phyloP scores from a whole-genome alignment of 345 rosid genomes.

The Moricandia moricandioides region DNA sequence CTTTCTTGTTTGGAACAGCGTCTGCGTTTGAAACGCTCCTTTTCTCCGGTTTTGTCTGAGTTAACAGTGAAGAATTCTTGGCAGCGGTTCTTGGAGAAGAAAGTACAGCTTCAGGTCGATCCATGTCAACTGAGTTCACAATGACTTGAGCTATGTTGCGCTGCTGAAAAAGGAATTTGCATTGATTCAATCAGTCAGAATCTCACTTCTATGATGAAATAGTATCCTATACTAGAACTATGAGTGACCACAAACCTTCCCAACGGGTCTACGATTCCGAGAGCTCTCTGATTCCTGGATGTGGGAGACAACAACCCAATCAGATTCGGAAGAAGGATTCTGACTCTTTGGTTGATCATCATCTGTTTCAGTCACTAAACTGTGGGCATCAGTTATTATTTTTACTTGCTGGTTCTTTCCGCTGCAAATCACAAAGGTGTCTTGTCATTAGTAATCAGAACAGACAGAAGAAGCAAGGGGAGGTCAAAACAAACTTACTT shows the following conservation, averaged over 20 bases:
- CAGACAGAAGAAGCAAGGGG: conserved; percentile 7
- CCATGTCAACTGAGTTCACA: conserved; percentile 41
- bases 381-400: conserved; percentile 41
- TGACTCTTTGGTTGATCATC: conserved; percentile 47
- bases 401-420: conserved; percentile 54
- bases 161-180: conserved; percentile 21
- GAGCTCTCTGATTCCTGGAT: conserved; percentile 38
- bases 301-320: conserved; percentile 48
- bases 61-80: conserved; percentile 34
- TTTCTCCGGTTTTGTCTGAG: conserved; percentile 48
- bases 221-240: not conserved
- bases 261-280: conserved; percentile 40
- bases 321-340: conserved; percentile 45
- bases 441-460: not conserved
- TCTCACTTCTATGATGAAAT: not conserved
- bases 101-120: conserved; percentile 55
- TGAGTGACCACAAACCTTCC: conserved; percentile 42
- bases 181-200: not conserved
- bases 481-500: conserved; percentile 26
- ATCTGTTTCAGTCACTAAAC: conserved; percentile 44
- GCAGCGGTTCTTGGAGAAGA: conserved; percentile 55
- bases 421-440: conserved; percentile 31
- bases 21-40: conserved; percentile 41
- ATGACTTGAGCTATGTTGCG: conserved; percentile 10
- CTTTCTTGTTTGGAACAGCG: conserved; percentile 40